Base-by-base conservation (phyloP, 257 asterid species). In the Solanum rostratum region DNA sequence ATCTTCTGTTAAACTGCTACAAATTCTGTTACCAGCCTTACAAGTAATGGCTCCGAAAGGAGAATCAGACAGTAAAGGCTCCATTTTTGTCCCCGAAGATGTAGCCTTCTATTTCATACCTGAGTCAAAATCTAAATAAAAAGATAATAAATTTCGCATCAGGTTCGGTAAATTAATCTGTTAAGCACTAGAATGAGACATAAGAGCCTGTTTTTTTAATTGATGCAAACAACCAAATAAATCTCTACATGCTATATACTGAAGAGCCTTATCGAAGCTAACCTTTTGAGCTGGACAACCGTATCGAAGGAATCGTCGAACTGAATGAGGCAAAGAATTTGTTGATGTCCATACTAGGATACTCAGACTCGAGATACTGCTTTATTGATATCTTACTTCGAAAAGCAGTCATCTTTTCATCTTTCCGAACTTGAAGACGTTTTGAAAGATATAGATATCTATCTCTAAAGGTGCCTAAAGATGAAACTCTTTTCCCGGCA, bases 261-360 rank as follows among this genome's bases (percentile, higher is more conserved):
- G 0, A 73, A 46, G 59, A 45, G 41, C 59, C 29, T 74, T 85
- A 46, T 13, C 11, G 59, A 78, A 39, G 69, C 88, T 69, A 83
- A 93, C 97, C 97, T 89, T 71, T 87, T 83, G 50, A 87, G 59
- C 8, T 73, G 1, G 52, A 2, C 15, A 22, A 14, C 59, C 46
- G 19, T 29, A 81, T 86, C 12, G 93, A 88, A 84, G 97, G 97
- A 85, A 96, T 89, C 88, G 54, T 90, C 98, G 98, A 94, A 85
- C 94, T 91, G 89, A 94, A 96, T 52, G 97, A 92, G 82, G 93
- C 91, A 53, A 93, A 91, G 81, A 93, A 92, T 2, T 91, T 87
- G 53, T 84, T 85, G 49, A 91, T 82, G 86, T 94, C 94, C 27
- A 87, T 88, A 50, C 83, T 45, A 27, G 98, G 97, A 88, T 89